phyloP scores from a whole-genome alignment of 2,329 filamentous ascomycete species.

The Penicillium sp. region DNA sequence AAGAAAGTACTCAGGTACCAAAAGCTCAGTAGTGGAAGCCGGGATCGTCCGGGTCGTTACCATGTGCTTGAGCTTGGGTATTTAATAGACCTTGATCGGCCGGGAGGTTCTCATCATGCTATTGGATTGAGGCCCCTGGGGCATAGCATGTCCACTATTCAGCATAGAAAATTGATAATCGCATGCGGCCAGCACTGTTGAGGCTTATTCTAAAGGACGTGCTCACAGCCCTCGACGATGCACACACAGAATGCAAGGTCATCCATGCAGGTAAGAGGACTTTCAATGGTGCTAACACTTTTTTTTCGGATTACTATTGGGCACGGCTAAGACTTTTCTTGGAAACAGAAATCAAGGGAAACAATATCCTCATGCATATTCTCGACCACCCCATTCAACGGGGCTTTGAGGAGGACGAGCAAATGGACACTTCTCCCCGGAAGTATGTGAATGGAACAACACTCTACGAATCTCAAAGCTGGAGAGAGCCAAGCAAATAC shows the following conservation, averaged over 20 bases:
- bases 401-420: background rate
- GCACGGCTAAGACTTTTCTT: too few species aligned
- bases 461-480: background rate
- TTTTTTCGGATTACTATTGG: background rate
- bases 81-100: too few species aligned
- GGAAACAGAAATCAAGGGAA: background rate
- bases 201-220: background rate
- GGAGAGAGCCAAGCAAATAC: background rate
- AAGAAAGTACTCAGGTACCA: too few species aligned
- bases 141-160: too few species aligned
- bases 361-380: background rate
- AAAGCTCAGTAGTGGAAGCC: too few species aligned
- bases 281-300: slow-evolving; percentile 19
- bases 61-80: too few species aligned
- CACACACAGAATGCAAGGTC: slow-evolving; percentile 12
- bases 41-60: too few species aligned
- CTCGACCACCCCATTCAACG: background rate
- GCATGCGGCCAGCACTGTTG: background rate
- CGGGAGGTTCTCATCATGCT: too few species aligned
- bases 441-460: background rate
- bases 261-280: slow-evolving; percentile 30
- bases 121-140: too few species aligned
- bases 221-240: background rate
- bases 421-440: background rate
- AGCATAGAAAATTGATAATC: background rate